Evolutionary conservation across 768 basidiomycete species (phyloP).

Genomic region (Polyporus arcularius): DNA sequence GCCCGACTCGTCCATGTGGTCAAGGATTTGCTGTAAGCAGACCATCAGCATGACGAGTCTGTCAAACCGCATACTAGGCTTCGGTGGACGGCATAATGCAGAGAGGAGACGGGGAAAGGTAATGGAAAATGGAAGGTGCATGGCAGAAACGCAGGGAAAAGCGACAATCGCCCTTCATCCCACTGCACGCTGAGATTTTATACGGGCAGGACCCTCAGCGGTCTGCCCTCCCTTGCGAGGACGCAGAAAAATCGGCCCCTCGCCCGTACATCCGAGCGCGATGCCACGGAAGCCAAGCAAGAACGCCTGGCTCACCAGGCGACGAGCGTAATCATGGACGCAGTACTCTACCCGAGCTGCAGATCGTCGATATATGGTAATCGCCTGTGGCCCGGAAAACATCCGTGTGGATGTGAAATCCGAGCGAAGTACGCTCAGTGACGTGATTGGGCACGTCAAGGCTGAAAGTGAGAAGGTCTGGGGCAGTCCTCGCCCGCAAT

Average conservation of each 20-base stretch:
- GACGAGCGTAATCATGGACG: slow-evolving; percentile 2
- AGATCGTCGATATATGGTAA: slow-evolving; percentile 18
- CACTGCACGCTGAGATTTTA: slow-evolving; percentile 1
- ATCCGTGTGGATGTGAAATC: slow-evolving; percentile 10
- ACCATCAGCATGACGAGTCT: slow-evolving; percentile 19
- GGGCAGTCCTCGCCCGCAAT: slow-evolving; percentile 6
- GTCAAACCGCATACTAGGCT: slow-evolving; percentile 6
- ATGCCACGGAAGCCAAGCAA: slow-evolving; percentile 7
- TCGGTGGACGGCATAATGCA: not conserved
- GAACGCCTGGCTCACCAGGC: not conserved
- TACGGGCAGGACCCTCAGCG: slow-evolving; percentile 1
- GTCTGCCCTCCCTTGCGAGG: slow-evolving; percentile 2
- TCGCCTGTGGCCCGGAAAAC: slow-evolving; percentile 14
- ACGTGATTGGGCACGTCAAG: slow-evolving; percentile 19
- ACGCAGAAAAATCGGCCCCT: slow-evolving; percentile 9
- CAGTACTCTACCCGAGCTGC: slow-evolving; percentile 13
- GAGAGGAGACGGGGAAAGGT: slow-evolving; percentile 15
- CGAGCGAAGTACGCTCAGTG: slow-evolving; percentile 9
- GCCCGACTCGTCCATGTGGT: slow-evolving; percentile 94
- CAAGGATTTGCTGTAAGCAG: slow-evolving; percentile 78
- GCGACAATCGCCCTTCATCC: not conserved
- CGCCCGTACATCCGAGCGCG: slow-evolving; percentile 14
- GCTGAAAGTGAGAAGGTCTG: slow-evolving; percentile 7
- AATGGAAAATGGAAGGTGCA: slow-evolving; percentile 17
- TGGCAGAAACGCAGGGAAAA: slow-evolving; percentile 1